Evolutionary conservation across 202 grass and related monocot species (phyloP).

Genomic region (Hordeum pubiflorum): DNA sequence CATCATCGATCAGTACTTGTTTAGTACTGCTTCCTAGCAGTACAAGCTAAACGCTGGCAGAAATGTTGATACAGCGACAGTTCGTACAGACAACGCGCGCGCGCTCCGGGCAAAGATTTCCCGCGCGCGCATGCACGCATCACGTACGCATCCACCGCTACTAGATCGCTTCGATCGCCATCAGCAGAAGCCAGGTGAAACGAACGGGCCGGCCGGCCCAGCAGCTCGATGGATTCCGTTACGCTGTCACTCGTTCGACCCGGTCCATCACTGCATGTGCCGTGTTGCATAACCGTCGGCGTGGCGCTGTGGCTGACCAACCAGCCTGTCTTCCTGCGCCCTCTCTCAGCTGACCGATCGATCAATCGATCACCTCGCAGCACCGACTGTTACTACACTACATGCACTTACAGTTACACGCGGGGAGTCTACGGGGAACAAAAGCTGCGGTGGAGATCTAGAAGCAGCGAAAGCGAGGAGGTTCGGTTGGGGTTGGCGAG

Average conservation of each 20-base stretch:
- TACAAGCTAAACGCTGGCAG: not conserved
- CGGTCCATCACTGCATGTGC: not conserved
- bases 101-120: not conserved
- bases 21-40: not conserved
- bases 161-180: not conserved
- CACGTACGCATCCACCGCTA: not conserved
- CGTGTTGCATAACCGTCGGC: not conserved
- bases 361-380: not conserved
- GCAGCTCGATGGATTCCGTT: not conserved
- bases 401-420: not conserved
- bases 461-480: not conserved
- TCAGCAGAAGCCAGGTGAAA: not conserved
- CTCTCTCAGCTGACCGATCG: too few relatives aligned
- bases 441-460: not conserved
- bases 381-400: not conserved
- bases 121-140: not conserved
- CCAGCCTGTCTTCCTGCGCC: not conserved
- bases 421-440: not conserved
- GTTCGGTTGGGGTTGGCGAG: slow-evolving; percentile 7
- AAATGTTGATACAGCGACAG: not conserved
- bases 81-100: not conserved
- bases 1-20: not conserved
- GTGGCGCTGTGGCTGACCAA: not conserved
- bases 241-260: not conserved
- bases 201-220: not conserved